Evolutionary conservation across 768 basidiomycete species (phyloP), one percentile per base, ranked within the genome.

Genomic region (Lactarius akahatsu): DNA sequence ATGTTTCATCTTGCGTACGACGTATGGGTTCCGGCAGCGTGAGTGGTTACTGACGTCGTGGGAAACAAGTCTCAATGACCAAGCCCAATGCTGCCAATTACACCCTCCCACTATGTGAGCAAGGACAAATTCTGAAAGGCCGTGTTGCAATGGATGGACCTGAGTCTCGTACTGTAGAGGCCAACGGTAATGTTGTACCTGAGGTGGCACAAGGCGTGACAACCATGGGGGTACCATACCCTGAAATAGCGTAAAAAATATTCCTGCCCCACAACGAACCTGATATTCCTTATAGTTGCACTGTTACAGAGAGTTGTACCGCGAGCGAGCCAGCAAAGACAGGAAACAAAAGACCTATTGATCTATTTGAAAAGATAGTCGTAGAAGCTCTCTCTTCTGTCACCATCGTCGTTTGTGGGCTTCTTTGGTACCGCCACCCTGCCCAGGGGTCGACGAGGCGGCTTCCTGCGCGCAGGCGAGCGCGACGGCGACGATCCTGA

Each of bases 401-500:
- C 34, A 16, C 36, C 16, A 6, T 38, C 18, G 2, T 16, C 40
- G 32, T 11, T 34, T 61, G 8, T 23, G 16, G 2, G 20, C 20
- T 57, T 52, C 47, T 57, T 56, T 23, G 58, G 5, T 6, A 43
- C 45, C 58, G 6, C 57, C 26, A 71, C 70, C 47, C 76, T 74
- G 57, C 72, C 65, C 16, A 50, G 20, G 28, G 36, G 18, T 30
- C 65, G 45, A 52, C 56, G 61, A 41, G 56, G 71, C 28, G 56
- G 71, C 23, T 76, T 70, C 61, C 77, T 70, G 58, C 85, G 75
- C 8, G 76, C 80, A 34, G 86, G 86, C 0, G 86, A 87, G 32
- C 83, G 78, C 4, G 84, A 84, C 15, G 83, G 86, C 0, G 85
- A 85, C 5, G 85, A 85, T 4, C 82, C 70, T 1, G 83, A 80